Conservation (phyloP, 2,329 filamentous ascomycete genomes). For the Fusarium chlamydosporum region DNA sequence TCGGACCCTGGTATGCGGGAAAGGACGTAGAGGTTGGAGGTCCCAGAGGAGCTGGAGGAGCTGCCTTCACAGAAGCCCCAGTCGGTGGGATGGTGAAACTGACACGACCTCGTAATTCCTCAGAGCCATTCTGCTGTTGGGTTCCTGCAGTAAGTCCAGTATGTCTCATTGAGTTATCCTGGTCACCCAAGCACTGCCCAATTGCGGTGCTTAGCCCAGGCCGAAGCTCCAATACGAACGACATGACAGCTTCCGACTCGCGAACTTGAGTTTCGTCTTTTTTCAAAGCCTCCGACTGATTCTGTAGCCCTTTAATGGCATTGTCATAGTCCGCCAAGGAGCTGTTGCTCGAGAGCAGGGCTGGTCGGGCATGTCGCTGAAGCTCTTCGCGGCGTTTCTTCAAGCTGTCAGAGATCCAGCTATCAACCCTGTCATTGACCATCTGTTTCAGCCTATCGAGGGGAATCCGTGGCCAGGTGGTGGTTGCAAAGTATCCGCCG, state of each 20-base stretch:
- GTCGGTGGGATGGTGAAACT: background rate
- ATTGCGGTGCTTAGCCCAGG: conserved; percentile 7
- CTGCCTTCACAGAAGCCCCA: background rate
- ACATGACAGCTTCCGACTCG: conserved; percentile 37
- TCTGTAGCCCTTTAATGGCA: background rate
- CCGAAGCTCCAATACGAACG: conserved; percentile 31
- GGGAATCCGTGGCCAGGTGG: background rate
- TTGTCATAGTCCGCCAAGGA: conserved; percentile 1
- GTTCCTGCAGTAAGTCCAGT: background rate
- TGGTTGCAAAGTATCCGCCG: conserved; percentile 8
- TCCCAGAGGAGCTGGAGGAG: background rate
- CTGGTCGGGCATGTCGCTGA: background rate
- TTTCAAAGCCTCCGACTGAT: background rate
- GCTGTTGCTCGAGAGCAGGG: background rate
- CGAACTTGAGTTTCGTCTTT: background rate
- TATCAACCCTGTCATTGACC: conserved; percentile 5
- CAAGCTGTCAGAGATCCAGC: conserved; percentile 3
- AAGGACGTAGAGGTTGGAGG: background rate
- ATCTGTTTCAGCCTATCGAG: background rate
- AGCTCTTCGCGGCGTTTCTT: conserved; percentile 22
- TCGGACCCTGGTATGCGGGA: background rate
- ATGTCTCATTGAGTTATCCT: too few species aligned
- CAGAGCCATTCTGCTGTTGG: background rate
- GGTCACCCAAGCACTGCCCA: background rate
- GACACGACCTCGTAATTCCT: background rate